These are phyloP conservation scores for Aspergillus glaucus DNA, from an alignment of 2,329 filamentous ascomycete species.

Conservation along the genomic window DNA sequence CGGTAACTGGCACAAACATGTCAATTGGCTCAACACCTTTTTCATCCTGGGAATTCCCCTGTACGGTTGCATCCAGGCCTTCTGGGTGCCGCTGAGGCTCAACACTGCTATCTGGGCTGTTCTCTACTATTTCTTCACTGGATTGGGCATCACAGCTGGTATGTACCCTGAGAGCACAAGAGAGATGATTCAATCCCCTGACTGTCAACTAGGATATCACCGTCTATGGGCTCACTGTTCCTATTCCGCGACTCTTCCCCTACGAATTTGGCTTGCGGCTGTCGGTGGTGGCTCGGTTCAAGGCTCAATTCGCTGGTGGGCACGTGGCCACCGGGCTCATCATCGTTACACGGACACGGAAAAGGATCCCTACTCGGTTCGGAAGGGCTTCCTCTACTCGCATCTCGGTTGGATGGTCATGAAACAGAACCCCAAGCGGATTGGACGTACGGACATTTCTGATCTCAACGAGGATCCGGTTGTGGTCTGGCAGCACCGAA, in stretches of 20 bases:
- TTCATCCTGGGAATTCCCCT: conserved; percentile 71
- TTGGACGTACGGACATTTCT: conserved; percentile 21
- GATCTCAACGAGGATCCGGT: conserved; percentile 66
- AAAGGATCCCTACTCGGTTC: neutral
- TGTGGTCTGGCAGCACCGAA: neutral
- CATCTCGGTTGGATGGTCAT: neutral
- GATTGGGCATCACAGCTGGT: conserved; percentile 69
- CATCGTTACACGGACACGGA: neutral
- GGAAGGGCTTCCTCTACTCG: neutral
- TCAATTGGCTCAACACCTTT: conserved; percentile 80
- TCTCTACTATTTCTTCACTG: conserved; percentile 69
- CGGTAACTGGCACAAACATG: conserved; percentile 76
- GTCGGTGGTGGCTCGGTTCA: neutral
- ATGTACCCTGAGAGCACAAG: conserved; percentile 20
- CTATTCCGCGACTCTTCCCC: neutral
- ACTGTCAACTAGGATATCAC: neutral
- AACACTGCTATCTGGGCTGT: conserved; percentile 65
- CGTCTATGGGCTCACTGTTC: neutral
- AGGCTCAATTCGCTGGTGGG: neutral
- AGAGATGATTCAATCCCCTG: neutral
- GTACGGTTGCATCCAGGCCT: conserved; percentile 61
- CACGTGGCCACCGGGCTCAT: neutral
- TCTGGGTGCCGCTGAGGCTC: conserved; percentile 65
- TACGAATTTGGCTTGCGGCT: neutral
- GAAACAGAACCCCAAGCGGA: neutral